Evolutionary conservation across 2,329 filamentous ascomycete species (phyloP).

Genomic region (Clonostachys solani): DNA sequence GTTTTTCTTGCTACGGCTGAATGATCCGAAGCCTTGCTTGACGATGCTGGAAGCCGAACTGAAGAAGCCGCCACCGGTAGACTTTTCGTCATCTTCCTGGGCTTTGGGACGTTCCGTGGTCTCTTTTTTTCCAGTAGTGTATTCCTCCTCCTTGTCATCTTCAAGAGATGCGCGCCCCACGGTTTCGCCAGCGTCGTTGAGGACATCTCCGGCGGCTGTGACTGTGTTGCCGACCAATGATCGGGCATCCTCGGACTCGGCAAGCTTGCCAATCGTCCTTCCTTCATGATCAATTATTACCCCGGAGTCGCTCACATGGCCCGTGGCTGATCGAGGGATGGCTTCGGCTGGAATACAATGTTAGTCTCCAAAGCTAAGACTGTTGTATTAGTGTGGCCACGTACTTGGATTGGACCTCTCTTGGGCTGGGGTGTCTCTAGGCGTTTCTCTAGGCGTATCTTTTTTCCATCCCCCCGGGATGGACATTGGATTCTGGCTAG

Average conservation of each 20-base stretch:
- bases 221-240: constrained; percentile 35
- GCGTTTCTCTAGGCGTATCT: constrained; percentile 10
- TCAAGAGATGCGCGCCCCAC: constrained; percentile 16
- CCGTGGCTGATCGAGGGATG: constrained; percentile 29
- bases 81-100: neutral
- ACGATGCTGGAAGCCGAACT: neutral
- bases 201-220: constrained; percentile 25
- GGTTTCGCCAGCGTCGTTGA: constrained; percentile 29
- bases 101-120: neutral
- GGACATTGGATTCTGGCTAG: constrained; percentile 15
- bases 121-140: neutral
- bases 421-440: constrained; percentile 15
- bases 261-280: constrained; percentile 35
- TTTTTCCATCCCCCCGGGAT: constrained; percentile 21
- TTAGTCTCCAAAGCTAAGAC: too few species aligned
- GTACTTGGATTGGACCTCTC: constrained; percentile 22
- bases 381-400: constrained; percentile 6
- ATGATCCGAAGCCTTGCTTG: neutral
- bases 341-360: constrained; percentile 7
- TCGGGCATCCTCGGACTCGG: constrained; percentile 29
- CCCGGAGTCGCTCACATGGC: constrained; percentile 37
- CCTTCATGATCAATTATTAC: constrained; percentile 39
- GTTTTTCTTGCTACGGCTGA: too few species aligned
- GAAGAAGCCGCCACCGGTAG: neutral
- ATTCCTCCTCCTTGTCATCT: neutral